Evolutionary conservation across 1,284 basidiomycete genomes (phyloP), one percentile per base, ranked within the genome.

Genomic region (Vanrija humicola): DNA sequence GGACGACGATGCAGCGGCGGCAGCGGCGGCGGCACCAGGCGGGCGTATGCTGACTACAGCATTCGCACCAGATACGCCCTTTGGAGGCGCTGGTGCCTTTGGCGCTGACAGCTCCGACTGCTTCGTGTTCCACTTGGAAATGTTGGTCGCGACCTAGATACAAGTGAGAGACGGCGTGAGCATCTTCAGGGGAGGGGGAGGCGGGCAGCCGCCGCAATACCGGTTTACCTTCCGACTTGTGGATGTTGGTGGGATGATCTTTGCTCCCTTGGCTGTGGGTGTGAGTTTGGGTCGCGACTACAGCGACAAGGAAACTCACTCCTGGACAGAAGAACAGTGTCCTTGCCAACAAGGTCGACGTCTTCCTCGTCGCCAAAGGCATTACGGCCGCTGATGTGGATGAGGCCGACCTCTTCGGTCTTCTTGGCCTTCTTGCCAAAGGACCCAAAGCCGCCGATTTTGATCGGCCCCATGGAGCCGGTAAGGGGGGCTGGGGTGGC

Each of bases 41-140:
- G 48, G 19, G 7, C 29, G 29, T 5, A n/a, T 52, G 48, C 59
- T 55, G 42, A 64, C 48, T 23, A 46, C 47, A 9, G 63, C 42
- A 56, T 77, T 77, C 25, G 65, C 72, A 3, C 65, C 63, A 2
- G 74, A 76, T 5, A 73, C 50, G 21, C 64, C 69, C 38, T 52
- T 56, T 12, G 65, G 61, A 6, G 61, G 57, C 1, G 55, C 63
- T 3, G 51, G 45, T 6, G 59, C 51, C 28, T 56, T 61, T 14
- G 52, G 77, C 55, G 59, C 55, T 14, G 67, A 65, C 28, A 94
- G 81, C 66, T 90, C 91, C 74, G 86, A 86, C 76, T 93, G 89
- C 16, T 92, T 89, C 77, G 87, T 88, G 72, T 92, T 95, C 92
- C 92, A 96, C 68, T 96, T 95, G 68, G 82, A 86, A 70, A 97